phyloP scores from a whole-genome alignment of 2,329 filamentous ascomycete genomes.

The Ambrosiella cleistominuta region DNA sequence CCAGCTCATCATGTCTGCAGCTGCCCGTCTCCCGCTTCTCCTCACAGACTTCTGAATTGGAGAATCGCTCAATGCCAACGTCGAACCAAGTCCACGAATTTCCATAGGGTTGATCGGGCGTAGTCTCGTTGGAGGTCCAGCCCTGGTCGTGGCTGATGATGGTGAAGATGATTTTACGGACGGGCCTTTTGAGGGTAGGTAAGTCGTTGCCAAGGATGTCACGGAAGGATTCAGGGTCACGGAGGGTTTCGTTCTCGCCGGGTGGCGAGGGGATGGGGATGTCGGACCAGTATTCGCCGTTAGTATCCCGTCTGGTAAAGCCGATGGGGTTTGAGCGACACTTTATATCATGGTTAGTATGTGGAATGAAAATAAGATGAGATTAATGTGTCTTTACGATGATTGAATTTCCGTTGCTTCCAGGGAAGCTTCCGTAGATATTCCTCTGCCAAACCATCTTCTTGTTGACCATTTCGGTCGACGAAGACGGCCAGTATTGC shows the following conservation, averaged over 20 bases:
- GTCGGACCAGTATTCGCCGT: neutral
- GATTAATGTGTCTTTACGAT: constrained; percentile 2
- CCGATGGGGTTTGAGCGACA: constrained; percentile 26
- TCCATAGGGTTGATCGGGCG: neutral
- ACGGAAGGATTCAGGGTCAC: neutral
- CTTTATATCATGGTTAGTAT: constrained; percentile 15
- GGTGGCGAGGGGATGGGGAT: neutral
- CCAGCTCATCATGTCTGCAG: neutral
- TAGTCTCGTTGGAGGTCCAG: constrained; percentile 24
- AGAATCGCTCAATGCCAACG: constrained; percentile 39
- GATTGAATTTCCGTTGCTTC: neutral
- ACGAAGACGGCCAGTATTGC: constrained; percentile 43
- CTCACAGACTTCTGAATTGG: constrained; percentile 17
- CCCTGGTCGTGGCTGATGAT: constrained; percentile 42
- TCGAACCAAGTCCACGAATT: constrained; percentile 46
- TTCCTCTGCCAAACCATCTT: neutral
- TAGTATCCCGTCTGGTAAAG: constrained; percentile 16
- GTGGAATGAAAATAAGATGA: neutral
- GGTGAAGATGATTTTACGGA: constrained; percentile 44
- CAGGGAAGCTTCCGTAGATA: neutral
- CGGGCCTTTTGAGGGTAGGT: constrained; percentile 29
- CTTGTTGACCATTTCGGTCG: neutral
- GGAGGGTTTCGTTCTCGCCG: neutral
- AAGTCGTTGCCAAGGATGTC: constrained; percentile 15
- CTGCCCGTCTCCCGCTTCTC: constrained; percentile 10